phyloP scores from a whole-genome alignment of 2,329 filamentous ascomycete species.

The Hymenoscyphus occultus region DNA sequence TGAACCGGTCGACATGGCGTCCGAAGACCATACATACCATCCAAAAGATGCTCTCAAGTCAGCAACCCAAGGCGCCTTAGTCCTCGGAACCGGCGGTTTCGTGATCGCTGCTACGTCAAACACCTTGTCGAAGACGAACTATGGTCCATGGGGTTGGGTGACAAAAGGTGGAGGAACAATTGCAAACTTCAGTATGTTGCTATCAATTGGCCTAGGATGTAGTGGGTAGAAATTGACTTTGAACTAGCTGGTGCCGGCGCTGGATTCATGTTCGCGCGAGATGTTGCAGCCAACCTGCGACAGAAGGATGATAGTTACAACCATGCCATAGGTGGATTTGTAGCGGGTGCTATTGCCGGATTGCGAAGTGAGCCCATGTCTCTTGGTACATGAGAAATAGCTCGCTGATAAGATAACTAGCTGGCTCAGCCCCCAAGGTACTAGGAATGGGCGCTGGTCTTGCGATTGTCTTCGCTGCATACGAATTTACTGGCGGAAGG shows the following conservation, averaged over 20 bases:
- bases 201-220: slow-evolving; percentile 8
- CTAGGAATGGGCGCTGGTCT: slow-evolving; percentile 61
- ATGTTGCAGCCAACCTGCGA: slow-evolving; percentile 65
- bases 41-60: slow-evolving; percentile 71
- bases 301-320: slow-evolving; percentile 67
- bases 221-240: slow-evolving; percentile 16
- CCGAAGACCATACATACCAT: slow-evolving; percentile 56
- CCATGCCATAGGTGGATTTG: slow-evolving; percentile 61
- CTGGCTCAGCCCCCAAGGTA: slow-evolving; percentile 59
- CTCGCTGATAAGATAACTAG: slow-evolving; percentile 39
- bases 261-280: slow-evolving; percentile 63
- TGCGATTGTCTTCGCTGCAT: slow-evolving; percentile 55
- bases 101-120: slow-evolving; percentile 80
- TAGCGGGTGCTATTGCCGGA: slow-evolving; percentile 60
- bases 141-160: slow-evolving; percentile 77
- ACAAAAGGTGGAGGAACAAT: slow-evolving; percentile 75
- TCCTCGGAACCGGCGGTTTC: slow-evolving; percentile 66
- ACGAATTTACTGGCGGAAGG: slow-evolving; percentile 60
- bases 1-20: slow-evolving; percentile 45
- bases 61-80: slow-evolving; percentile 60
- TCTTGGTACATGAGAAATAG: neutral
- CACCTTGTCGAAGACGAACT: slow-evolving; percentile 77
- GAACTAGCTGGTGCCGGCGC: slow-evolving; percentile 62
- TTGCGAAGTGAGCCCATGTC: slow-evolving; percentile 49
- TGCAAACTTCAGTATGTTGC: slow-evolving; percentile 54